A percentile compares a stretch with the other conserved stretches of the same genome.
These are phyloP conservation scores for Pezicula rhizophila DNA, from an alignment of 2,329 filamentous ascomycete species.

Conservation along the genomic window DNA sequence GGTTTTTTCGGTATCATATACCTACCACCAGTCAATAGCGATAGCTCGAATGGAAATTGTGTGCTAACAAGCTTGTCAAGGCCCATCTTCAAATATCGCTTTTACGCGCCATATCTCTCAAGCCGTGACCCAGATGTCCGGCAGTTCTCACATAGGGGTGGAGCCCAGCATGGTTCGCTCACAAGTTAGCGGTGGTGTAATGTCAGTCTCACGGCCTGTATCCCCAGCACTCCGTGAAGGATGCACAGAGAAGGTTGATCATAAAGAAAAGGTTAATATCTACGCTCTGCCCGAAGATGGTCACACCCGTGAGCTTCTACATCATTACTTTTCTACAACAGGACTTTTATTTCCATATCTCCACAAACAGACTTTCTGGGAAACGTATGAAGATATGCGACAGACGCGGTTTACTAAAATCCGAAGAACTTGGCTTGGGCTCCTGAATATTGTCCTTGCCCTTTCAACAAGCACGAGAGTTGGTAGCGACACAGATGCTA, in stretches of 20 bases:
- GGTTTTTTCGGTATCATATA: constrained; percentile 27
- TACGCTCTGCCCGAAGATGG: constrained; percentile 28
- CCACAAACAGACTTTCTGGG: constrained; percentile 29
- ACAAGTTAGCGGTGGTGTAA: constrained; percentile 14
- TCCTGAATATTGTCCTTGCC: constrained; percentile 44
- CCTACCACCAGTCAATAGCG: not conserved
- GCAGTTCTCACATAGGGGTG: constrained; percentile 2
- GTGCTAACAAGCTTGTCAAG: constrained; percentile 10
- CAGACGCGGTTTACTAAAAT: constrained; percentile 28
- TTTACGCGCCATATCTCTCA: constrained; percentile 32
- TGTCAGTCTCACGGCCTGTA: constrained; percentile 16
- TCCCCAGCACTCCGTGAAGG: constrained; percentile 8
- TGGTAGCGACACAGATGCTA: constrained; percentile 24
- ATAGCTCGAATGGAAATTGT: not conserved
- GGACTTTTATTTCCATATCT: constrained; percentile 34
- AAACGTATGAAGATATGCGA: constrained; percentile 28
- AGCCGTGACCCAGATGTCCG: constrained; percentile 9
- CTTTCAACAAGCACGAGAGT: constrained; percentile 35
- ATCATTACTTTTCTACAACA: constrained; percentile 31
- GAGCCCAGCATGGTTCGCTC: constrained; percentile 2
- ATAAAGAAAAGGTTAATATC: constrained; percentile 19
- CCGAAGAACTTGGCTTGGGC: constrained; percentile 42
- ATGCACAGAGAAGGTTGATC: not conserved
- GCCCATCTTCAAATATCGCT: constrained; percentile 36
- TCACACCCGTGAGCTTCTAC: constrained; percentile 26